Evolutionary conservation across 176 grass and related monocot genomes (phyloP).

Genomic region (Calamus simplicifolius): DNA sequence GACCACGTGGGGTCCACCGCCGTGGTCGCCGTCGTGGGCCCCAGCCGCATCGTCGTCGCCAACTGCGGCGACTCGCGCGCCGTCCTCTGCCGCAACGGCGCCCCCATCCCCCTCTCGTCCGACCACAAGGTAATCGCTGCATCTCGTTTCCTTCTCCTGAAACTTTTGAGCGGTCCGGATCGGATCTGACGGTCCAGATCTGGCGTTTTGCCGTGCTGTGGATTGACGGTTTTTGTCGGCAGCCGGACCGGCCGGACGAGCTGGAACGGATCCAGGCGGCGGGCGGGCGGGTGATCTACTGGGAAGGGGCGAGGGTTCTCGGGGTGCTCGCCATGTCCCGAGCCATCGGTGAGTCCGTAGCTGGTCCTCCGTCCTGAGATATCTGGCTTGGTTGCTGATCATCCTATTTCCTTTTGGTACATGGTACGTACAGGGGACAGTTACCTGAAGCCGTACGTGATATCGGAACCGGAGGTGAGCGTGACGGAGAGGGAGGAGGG

Average conservation of each 20-base stretch:
- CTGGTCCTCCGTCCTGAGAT: too few species aligned
- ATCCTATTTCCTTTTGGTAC: too few species aligned
- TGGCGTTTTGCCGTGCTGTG: neutral
- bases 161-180: neutral
- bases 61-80: constrained; percentile 88
- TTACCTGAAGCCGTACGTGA: constrained; percentile 90
- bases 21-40: constrained; percentile 63
- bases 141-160: too few species aligned
- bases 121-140: constrained; percentile 64
- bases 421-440: constrained; percentile 42
- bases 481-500: constrained; percentile 58
- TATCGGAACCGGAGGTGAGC: constrained; percentile 67
- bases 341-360: constrained; percentile 37
- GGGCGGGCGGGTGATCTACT: constrained; percentile 83
- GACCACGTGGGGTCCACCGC: constrained; percentile 88
- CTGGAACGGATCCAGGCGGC: constrained; percentile 56
- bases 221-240: neutral
- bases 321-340: constrained; percentile 93
- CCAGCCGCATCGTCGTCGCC: constrained; percentile 47
- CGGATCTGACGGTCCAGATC: neutral
- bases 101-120: constrained; percentile 49
- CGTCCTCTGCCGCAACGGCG: constrained; percentile 60
- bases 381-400: too few species aligned
- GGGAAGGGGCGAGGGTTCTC: constrained; percentile 78
- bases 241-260: constrained; percentile 88